Conservation (phyloP, 2,329 filamentous ascomycete genomes). For the Botryotinia narcissicola region DNA sequence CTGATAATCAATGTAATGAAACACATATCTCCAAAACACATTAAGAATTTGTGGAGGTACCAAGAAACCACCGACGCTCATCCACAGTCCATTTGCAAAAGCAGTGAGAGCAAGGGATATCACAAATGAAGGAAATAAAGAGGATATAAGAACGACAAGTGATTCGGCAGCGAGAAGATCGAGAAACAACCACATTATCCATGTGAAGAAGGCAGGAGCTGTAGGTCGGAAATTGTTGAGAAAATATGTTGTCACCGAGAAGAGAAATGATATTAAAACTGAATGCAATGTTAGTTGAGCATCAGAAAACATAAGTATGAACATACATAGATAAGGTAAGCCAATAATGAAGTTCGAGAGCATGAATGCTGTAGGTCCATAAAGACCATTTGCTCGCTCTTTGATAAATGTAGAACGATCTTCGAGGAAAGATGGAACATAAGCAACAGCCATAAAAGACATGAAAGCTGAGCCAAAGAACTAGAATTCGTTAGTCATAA, state of each 20-base stretch:
- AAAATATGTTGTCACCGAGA: conserved; percentile 76
- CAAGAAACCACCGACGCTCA: conserved; percentile 81
- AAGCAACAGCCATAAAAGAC: conserved; percentile 81
- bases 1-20: conserved; percentile 88
- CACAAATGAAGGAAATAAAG: conserved; percentile 75
- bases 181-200: conserved; percentile 81
- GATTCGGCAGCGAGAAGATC: conserved; percentile 80
- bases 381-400: conserved; percentile 78
- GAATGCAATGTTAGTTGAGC: conserved; percentile 21
- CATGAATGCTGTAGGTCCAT: conserved; percentile 70
- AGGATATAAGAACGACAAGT: conserved; percentile 73
- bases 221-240: conserved; percentile 70
- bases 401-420: conserved; percentile 71
- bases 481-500: conserved; percentile 29
- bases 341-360: conserved; percentile 80
- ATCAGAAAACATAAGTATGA: background rate
- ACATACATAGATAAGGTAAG: conserved; percentile 68
- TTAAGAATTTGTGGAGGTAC: conserved; percentile 72
- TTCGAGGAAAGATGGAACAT: conserved; percentile 80
- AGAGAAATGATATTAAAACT: conserved; percentile 72
- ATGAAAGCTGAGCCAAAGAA: conserved; percentile 74
- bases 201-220: conserved; percentile 68
- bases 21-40: conserved; percentile 81
- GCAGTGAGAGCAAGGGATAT: conserved; percentile 75
- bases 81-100: conserved; percentile 87